phyloP scores from a whole-genome alignment of 352 stramenopile genomes.

The Halophytophthora batemanensis region DNA sequence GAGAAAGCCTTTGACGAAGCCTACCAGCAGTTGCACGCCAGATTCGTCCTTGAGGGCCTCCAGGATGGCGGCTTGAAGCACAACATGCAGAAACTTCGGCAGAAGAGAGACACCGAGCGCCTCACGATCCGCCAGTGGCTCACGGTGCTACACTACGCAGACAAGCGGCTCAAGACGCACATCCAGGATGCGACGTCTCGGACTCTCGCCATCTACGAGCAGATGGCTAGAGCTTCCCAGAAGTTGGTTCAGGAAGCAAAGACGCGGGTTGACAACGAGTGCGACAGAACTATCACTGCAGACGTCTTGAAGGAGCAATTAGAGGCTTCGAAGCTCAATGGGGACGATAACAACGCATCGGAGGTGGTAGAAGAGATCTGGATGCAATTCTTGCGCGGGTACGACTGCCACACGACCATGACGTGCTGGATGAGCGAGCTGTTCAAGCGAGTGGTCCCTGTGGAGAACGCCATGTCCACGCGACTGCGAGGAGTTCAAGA shows the following conservation, averaged over 20 bases:
- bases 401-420: conserved; percentile 21
- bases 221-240: conserved; percentile 12
- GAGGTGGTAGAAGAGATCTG: conserved; percentile 6
- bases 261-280: conserved; percentile 6
- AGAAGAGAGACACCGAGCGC: conserved; percentile 24
- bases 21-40: conserved; percentile 16
- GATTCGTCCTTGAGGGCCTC: not conserved
- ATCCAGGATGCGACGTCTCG: conserved; percentile 15
- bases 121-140: conserved; percentile 30
- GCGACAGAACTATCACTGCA: not conserved
- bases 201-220: conserved; percentile 21
- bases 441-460: conserved; percentile 32
- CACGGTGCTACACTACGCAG: conserved; percentile 33
- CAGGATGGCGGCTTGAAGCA: not conserved
- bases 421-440: conserved; percentile 43
- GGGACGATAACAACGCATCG: not conserved
- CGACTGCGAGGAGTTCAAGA: conserved; percentile 25
- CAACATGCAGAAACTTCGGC: conserved; percentile 15
- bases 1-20: conserved; percentile 37
- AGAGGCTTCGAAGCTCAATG: not conserved
- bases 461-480: conserved; percentile 36
- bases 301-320: not conserved
- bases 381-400: conserved; percentile 8
- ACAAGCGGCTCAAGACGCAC: conserved; percentile 28
- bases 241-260: conserved; percentile 17